Conservation (phyloP, 78 protist species). For the Salpingoeca rosetta region DNA sequence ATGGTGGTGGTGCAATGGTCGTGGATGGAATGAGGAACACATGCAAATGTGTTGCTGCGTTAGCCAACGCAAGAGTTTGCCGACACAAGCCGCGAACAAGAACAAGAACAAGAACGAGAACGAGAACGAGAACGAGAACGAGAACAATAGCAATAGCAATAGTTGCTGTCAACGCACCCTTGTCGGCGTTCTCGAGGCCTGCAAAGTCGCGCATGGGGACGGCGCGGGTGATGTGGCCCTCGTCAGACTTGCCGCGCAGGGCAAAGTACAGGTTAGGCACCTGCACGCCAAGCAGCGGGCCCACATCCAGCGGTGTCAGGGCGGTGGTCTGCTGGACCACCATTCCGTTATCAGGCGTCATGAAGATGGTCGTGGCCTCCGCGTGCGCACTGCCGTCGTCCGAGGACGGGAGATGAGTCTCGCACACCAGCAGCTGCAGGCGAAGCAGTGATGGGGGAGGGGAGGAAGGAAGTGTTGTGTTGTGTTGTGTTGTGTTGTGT, state of each 20-base stretch:
- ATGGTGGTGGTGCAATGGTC: no score
- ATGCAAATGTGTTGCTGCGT: no score
- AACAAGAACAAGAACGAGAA: no score
- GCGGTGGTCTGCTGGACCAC: neutral
- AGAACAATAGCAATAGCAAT: no score
- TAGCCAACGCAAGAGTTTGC: no score
- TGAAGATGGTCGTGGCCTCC: neutral
- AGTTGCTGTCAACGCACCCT: no score
- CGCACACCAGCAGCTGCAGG: neutral
- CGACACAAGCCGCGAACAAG: no score
- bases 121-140: no score
- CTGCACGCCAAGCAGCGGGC: conserved; percentile 25
- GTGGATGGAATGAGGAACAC: no score
- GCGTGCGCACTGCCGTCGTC: neutral
- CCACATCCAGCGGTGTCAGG: neutral
- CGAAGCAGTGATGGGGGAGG: no score
- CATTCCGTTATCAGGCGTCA: neutral
- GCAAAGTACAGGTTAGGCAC: conserved; percentile 34
- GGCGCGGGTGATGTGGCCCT: neutral
- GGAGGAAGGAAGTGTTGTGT: no score
- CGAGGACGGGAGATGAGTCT: neutral
- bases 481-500: no score
- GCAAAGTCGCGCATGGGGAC: conserved; percentile 50
- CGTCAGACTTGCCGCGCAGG: neutral
- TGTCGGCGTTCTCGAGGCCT: conserved; percentile 46